Conservation (phyloP, 805 yeast genomes). For the Wickerhamiella siamensis region DNA sequence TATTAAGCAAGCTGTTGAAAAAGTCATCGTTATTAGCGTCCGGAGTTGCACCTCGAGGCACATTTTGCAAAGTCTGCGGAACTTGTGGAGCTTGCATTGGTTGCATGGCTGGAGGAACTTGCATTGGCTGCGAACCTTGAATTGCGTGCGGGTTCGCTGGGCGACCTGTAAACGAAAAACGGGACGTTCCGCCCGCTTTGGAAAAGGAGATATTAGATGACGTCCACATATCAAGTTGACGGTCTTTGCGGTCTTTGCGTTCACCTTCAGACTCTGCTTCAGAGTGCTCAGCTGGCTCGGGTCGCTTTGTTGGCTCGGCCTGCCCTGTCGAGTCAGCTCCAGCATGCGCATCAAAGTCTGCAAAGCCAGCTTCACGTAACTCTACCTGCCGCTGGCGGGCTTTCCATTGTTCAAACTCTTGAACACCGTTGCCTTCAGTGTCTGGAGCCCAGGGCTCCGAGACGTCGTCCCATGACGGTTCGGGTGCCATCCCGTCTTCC, state of each 20-base stretch:
- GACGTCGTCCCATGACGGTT: not conserved
- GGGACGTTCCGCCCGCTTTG: constrained; percentile 8
- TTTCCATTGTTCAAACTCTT: constrained; percentile 21
- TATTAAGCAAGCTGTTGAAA: constrained; percentile 7
- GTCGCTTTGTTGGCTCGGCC: not conserved
- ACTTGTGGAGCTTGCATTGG: not conserved
- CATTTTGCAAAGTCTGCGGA: not conserved
- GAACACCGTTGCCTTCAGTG: constrained; percentile 10
- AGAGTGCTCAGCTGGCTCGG: not conserved
- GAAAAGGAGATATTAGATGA: not conserved
- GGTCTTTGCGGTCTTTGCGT: not conserved
- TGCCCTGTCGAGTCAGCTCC: not conserved
- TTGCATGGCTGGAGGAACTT: not conserved
- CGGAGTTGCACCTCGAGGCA: not conserved
- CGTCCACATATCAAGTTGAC: constrained; percentile 3
- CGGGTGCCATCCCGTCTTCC: not conserved
- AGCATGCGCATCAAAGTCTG: not conserved
- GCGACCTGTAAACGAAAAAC: constrained; percentile 9
- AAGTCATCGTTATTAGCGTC: constrained; percentile 5
- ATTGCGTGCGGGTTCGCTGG: not conserved
- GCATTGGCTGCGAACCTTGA: not conserved
- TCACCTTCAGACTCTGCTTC: not conserved
- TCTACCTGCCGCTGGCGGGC: constrained; percentile 4
- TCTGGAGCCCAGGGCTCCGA: constrained; percentile 4
- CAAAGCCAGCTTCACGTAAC: constrained; percentile 2